Conservation (phyloP, 805 yeast species). For the Wickerhamomyces mucosus region DNA sequence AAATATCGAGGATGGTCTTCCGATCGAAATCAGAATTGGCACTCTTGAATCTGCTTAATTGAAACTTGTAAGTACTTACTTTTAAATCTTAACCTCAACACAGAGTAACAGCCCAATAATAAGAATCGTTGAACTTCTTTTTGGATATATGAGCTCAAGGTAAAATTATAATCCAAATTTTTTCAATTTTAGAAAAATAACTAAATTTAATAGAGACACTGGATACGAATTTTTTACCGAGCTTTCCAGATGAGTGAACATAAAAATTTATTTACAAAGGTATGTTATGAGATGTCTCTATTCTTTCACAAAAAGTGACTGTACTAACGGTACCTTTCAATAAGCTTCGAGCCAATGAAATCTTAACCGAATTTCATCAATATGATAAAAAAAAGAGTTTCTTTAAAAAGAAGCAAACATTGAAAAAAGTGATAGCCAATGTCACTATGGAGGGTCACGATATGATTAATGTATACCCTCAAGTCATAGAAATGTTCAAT, state of each 20-base stretch:
- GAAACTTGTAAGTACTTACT: too few relatives aligned
- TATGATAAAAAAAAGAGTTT: slow-evolving; percentile 30
- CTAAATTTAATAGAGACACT: too few relatives aligned
- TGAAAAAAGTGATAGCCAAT: slow-evolving; percentile 75
- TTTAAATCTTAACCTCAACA: too few relatives aligned
- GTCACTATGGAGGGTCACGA: slow-evolving; percentile 77
- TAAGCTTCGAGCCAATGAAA: slow-evolving; percentile 22
- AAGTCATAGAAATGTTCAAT: slow-evolving; percentile 44
- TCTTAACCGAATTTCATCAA: slow-evolving; percentile 22
- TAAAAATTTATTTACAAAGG: slow-evolving; percentile 15
- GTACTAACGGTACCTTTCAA: slow-evolving; percentile 4
- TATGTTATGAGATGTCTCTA: slow-evolving; percentile 4
- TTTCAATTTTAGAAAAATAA: too few relatives aligned
- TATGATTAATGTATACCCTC: slow-evolving; percentile 57
- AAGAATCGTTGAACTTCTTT: too few relatives aligned
- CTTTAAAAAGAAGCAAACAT: slow-evolving; percentile 33
- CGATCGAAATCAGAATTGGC: too few relatives aligned
- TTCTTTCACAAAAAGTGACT: neutral
- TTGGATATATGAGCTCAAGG: too few relatives aligned
- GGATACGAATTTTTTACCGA: slow-evolving; percentile 1
- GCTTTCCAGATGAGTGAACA: slow-evolving; percentile 14
- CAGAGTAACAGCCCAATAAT: too few relatives aligned
- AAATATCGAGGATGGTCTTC: too few relatives aligned
- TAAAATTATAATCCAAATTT: too few relatives aligned
- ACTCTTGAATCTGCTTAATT: too few relatives aligned